Conservation (phyloP, 1,284 basidiomycete genomes). For the Microbotryum scabiosae region DNA sequence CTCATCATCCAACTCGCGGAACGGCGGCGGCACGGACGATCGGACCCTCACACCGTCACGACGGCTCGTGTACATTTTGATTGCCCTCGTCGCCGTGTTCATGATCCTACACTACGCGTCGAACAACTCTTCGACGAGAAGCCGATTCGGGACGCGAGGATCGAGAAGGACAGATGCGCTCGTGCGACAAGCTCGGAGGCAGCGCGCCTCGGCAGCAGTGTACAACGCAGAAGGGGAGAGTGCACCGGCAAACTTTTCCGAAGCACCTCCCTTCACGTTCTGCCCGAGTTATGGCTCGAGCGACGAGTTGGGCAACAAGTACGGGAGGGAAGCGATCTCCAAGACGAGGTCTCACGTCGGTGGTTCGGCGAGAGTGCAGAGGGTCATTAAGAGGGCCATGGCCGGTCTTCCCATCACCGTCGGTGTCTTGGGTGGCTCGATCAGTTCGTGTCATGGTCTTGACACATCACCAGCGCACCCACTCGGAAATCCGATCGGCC, state of each 20-base stretch:
- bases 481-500: conserved; percentile 66
- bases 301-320: conserved; percentile 66
- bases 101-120: no score
- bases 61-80: no score
- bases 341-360: conserved; percentile 72
- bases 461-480: conserved; percentile 49
- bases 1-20: no score
- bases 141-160: no score
- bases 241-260: conserved; percentile 39
- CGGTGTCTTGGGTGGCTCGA: conserved; percentile 83
- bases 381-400: conserved; percentile 73
- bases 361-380: conserved; percentile 71
- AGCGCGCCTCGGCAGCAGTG: conserved; percentile 22
- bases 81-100: no score
- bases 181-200: conserved; percentile 22
- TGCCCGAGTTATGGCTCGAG: conserved; percentile 77
- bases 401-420: conserved; percentile 80
- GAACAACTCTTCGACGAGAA: no score
- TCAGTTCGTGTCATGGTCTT: conserved; percentile 85
- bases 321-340: conserved; percentile 65
- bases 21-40: no score
- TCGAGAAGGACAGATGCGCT: conserved; percentile 26
- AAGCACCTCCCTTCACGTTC: conserved; percentile 68
- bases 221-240: conserved; percentile 31
- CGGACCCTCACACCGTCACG: no score